A percentile compares a stretch with the other conserved stretches of the same genome.
Conservation (phyloP, 2,329 filamentous ascomycete species). For the Xylaria sp. region DNA sequence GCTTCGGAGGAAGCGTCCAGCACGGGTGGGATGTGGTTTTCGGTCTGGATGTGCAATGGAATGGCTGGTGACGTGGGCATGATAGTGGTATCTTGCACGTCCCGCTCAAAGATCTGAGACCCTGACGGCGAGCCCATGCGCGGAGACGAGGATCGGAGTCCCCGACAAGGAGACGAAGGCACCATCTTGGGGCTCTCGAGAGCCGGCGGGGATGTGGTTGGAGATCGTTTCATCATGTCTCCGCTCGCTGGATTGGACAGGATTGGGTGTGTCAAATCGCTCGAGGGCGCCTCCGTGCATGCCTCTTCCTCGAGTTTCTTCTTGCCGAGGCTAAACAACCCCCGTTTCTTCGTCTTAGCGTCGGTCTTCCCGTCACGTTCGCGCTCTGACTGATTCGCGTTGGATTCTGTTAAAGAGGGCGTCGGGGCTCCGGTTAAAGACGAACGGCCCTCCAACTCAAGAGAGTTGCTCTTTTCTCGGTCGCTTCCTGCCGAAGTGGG, state of each 20-base stretch:
- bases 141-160: conserved; percentile 63
- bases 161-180: conserved; percentile 61
- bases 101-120: conserved; percentile 85
- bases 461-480: conserved; percentile 23
- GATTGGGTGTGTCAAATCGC: conserved; percentile 32
- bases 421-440: conserved; percentile 32
- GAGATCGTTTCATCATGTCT: conserved; percentile 36
- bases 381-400: conserved; percentile 26
- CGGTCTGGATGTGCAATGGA: conserved; percentile 86
- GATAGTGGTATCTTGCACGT: conserved; percentile 77
- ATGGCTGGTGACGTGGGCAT: conserved; percentile 76
- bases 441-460: conserved; percentile 13
- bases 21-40: conserved; percentile 88
- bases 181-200: conserved; percentile 41
- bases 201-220: conserved; percentile 40
- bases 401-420: conserved; percentile 28
- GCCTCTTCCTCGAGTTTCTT: conserved; percentile 50
- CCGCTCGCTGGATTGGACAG: conserved; percentile 27
- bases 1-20: conserved; percentile 87
- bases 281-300: conserved; percentile 30
- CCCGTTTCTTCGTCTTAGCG: conserved; percentile 47
- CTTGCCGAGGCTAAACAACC: conserved; percentile 57
- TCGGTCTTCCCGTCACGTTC: conserved; percentile 32
- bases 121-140: conserved; percentile 71
- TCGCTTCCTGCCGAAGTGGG: conserved; percentile 29